Base-by-base conservation (phyloP, 768 basidiomycete species). In the Infundibulicybe gibba region DNA sequence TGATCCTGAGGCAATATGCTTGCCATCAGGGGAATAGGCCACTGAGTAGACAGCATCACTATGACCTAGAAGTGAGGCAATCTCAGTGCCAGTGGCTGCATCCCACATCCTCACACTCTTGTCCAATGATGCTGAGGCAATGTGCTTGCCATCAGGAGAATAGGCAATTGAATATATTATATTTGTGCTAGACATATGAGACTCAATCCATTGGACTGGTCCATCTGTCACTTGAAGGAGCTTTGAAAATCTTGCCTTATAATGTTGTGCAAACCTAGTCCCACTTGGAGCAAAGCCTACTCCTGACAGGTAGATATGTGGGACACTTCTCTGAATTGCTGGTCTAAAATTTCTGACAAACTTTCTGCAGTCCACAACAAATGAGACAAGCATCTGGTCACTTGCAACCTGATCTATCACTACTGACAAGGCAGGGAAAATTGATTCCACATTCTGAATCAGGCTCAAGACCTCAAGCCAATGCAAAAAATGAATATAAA, bases 261-360 rank as follows among this genome's bases (percentile, higher is more conserved):
- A 12, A 32, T 41, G 11, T 41, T 43, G 14, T 16, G 37, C 34
- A 9, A 55, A 13, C 10, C 30, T 5, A 14, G 31, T 34, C 3
- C 32, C 16, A 9, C 17, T 25, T 15, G 57, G 60, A 21, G 51
- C 38, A 41, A 63, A 58, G 19, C 57, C 56, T 9, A 63, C 33
- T 5, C 54, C 60, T 13, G 60, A 61, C 11, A 61, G n/a, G 47
- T 61, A 61, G 16, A 61, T 51, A 40, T 61, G 60, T 2, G 57
- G 60, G 3, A 45, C 51, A 50, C 51, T 55, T 15, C 54, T 48
- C 16, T 43, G 9, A 14, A 58, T 58, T 1, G 47, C 21, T 32
- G n/a, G 20, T n/a, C 9, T 40, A 30, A 61, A 61, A 3, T 37
- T 32, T 17, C 31, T 14, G 12, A 59, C 45, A 39, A 59, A 59